phyloP scores from a whole-genome alignment of 2,329 filamentous ascomycete species.

The Pseudopyrenochaeta lycopersici region DNA sequence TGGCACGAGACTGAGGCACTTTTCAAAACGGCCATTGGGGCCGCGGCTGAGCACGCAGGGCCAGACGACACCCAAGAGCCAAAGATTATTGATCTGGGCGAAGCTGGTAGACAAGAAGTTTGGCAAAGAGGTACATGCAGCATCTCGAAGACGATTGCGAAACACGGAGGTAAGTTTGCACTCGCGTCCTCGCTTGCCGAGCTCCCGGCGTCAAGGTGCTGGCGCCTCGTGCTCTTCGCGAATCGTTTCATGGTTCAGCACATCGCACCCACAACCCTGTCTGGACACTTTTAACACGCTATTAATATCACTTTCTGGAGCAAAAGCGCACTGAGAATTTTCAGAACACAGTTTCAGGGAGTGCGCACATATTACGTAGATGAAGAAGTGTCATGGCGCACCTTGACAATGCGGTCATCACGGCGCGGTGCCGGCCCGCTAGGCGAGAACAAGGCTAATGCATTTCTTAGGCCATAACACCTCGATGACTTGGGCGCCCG shows the following conservation, averaged over 20 bases:
- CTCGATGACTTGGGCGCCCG: slow-evolving; percentile 43
- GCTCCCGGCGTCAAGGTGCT: background rate
- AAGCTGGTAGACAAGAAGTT: slow-evolving; percentile 43
- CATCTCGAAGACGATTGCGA: slow-evolving; percentile 47
- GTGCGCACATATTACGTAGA: background rate
- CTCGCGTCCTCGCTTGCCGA: background rate
- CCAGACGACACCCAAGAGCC: slow-evolving; percentile 22
- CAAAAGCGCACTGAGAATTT: background rate
- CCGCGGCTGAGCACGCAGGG: slow-evolving; percentile 25
- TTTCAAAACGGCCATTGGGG: slow-evolving; percentile 37
- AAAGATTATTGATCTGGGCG: slow-evolving; percentile 41
- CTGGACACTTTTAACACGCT: background rate
- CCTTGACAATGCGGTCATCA: slow-evolving; percentile 19
- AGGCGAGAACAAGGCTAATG: slow-evolving; percentile 18
- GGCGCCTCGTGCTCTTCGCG: background rate
- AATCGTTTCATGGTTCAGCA: background rate
- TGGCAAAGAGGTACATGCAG: slow-evolving; percentile 34
- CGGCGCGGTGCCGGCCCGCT: slow-evolving; percentile 11
- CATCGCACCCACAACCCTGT: background rate
- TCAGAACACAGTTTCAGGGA: background rate
- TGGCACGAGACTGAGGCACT: slow-evolving; percentile 45
- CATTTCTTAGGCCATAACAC: slow-evolving; percentile 37
- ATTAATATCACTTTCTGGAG: background rate
- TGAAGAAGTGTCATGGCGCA: background rate
- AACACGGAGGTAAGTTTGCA: slow-evolving; percentile 45